Evolutionary conservation across 1,284 basidiomycete genomes (phyloP).

Genomic region (Apiotrichum veenhuisii): DNA sequence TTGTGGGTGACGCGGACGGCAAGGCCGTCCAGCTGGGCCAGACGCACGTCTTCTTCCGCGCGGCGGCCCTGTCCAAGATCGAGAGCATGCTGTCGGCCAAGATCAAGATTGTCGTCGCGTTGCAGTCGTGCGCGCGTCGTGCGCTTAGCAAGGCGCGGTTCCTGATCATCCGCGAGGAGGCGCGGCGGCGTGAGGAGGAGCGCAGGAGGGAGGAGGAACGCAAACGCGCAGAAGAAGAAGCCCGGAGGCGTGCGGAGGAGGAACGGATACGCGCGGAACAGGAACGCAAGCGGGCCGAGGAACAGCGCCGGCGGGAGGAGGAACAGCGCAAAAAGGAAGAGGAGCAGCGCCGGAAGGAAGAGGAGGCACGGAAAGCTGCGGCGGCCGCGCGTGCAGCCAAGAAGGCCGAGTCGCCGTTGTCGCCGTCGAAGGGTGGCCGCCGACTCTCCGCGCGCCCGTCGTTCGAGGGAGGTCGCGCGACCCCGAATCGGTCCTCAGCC

Average conservation of each 20-base stretch:
- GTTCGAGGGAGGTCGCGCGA: neutral
- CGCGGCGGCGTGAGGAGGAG: neutral
- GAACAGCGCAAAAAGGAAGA: neutral
- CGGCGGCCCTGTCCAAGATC: slow-evolving; percentile 11
- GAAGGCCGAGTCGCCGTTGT: neutral
- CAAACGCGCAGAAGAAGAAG: neutral
- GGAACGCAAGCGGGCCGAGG: neutral
- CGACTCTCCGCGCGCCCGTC: neutral
- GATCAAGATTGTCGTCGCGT: slow-evolving; percentile 5
- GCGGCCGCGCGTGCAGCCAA: neutral
- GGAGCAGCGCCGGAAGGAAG: neutral
- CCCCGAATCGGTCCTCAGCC: neutral
- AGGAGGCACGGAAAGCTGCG: neutral
- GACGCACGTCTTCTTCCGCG: slow-evolving; percentile 17
- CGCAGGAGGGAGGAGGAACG: slow-evolving; percentile 1
- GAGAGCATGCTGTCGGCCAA: slow-evolving; percentile 14
- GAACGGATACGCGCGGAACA: neutral
- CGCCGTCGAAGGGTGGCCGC: neutral
- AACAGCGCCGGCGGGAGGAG: neutral
- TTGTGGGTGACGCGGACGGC: slow-evolving; percentile 14
- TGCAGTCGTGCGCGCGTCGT: slow-evolving; percentile 10
- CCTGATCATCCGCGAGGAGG: slow-evolving; percentile 1
- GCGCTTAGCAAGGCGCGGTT: neutral
- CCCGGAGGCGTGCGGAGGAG: slow-evolving; percentile 1
- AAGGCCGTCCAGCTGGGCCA: slow-evolving; percentile 17